phyloP scores from a whole-genome alignment of 2,329 filamentous ascomycete species.

The Penicillium sp. region DNA sequence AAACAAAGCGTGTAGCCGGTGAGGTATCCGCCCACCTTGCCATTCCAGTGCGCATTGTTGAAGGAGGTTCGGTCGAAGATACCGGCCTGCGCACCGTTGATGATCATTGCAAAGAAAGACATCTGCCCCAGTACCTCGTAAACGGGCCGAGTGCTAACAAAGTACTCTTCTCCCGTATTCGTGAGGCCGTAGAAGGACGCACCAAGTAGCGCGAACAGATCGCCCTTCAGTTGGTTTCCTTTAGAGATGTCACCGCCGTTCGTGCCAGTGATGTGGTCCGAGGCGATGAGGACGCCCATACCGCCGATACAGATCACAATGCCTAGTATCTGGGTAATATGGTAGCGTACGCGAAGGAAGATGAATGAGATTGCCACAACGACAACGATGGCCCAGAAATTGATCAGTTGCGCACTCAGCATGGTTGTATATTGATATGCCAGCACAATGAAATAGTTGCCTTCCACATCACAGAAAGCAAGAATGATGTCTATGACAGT shows the following conservation, averaged over 20 bases:
- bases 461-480: constrained; percentile 88
- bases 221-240: constrained; percentile 78
- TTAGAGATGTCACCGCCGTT: constrained; percentile 62
- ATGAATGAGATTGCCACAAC: constrained; percentile 83
- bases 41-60: constrained; percentile 62
- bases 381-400: constrained; percentile 97
- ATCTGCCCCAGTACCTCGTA: constrained; percentile 94
- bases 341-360: constrained; percentile 85
- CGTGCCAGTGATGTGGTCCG: constrained; percentile 75
- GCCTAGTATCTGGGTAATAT: constrained; percentile 76
- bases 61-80: constrained; percentile 87
- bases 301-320: constrained; percentile 90
- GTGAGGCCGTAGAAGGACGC: constrained; percentile 87
- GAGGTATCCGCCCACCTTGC: constrained; percentile 73
- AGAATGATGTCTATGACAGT: constrained; percentile 67
- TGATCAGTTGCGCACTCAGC: constrained; percentile 89
- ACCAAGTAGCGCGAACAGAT: constrained; percentile 85
- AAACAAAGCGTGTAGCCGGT: constrained; percentile 86
- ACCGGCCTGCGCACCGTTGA: constrained; percentile 85
- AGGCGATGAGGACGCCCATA: constrained; percentile 80
- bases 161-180: constrained; percentile 93
- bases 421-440: constrained; percentile 93
- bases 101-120: constrained; percentile 80
- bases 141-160: constrained; percentile 79
- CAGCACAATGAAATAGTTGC: constrained; percentile 96